Conservation (phyloP, 352 stramenopile species). For the Globisporangium apiculatum region DNA sequence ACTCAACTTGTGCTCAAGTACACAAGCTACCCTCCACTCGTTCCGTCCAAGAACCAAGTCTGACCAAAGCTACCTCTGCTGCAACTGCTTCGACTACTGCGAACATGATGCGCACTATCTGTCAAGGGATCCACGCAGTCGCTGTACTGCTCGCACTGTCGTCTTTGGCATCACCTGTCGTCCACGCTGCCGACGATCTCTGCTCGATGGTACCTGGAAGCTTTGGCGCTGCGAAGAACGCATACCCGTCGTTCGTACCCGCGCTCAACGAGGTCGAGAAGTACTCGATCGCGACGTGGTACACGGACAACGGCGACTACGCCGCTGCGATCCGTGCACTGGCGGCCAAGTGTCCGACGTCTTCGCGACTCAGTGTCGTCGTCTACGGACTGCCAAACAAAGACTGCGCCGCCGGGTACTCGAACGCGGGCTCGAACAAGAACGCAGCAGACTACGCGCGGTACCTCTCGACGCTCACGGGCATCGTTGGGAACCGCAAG, state of each 20-base stretch:
- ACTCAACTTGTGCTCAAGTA: background rate
- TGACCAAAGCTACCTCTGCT: background rate
- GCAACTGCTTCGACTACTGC: background rate
- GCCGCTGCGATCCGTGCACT: slow-evolving; percentile 21
- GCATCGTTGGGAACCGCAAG: slow-evolving; percentile 40
- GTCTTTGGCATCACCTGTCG: background rate
- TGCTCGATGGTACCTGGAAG: slow-evolving; percentile 10
- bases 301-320: slow-evolving; percentile 50
- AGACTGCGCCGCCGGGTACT: slow-evolving; percentile 57
- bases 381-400: slow-evolving; percentile 74
- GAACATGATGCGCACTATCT: background rate
- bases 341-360: slow-evolving; percentile 24
- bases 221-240: slow-evolving; percentile 34
- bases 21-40: background rate
- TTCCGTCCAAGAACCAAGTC: background rate
- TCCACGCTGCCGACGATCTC: background rate
- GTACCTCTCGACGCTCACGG: slow-evolving; percentile 41
- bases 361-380: slow-evolving; percentile 46
- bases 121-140: background rate
- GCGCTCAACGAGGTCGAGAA: slow-evolving; percentile 39
- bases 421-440: slow-evolving; percentile 25
- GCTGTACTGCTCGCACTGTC: background rate
- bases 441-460: slow-evolving; percentile 35
- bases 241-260: slow-evolving; percentile 32
- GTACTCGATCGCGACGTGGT: slow-evolving; percentile 57